Evolutionary conservation across 2,329 filamentous ascomycete species (phyloP), one percentile per base, ranked within the genome.

Genomic region (Microdochium bolleyi): DNA sequence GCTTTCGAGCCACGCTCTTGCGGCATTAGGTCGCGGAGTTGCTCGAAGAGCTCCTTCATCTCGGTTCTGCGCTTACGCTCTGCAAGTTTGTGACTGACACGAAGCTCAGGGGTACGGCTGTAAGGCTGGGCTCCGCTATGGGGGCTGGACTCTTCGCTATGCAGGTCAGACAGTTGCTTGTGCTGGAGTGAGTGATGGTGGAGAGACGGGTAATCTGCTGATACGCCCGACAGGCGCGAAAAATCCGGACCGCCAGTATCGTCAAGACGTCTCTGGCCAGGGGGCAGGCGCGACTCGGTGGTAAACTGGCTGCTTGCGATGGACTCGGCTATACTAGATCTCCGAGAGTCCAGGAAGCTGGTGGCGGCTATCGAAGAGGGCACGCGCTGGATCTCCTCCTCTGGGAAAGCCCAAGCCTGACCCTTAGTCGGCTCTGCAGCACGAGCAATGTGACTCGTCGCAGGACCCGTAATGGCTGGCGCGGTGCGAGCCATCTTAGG

Each of bases 11-110:
- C 89, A 16, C 89, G 82, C 61, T 89, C 88, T 60, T 90, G 87
- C 1, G 88, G 88, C 71, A 92, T 85, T 37, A 90, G 75, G 58
- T 88, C 85, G 59, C 89, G 82, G 9, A 94, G 72, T 60, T 89
- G 85, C 58, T 94, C 89, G 63, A 94, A 94, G 0, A 94, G 72
- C 62, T 89, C 85, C 71, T 94, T 94, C 89, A 94, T 94, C 65
- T 94, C 89, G 9, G 88, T 92, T 55, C 89, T 77, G 38, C 89
- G 80, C 72, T 94, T 94, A 37, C 89, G 79, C 69, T 94, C 89
- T 0, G 89, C 89, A 53, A 94, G 79, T 68, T 94, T 94, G 70
- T 94, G 89, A 63, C 88, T 92, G 49, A 92, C 82, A 22, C 89
- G 82, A 38, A 94, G 74, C 67, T 94, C 89, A 0, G 89, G 89